phyloP scores from a whole-genome alignment of 257 asterid genomes.

The Nicotiana tabacum region DNA sequence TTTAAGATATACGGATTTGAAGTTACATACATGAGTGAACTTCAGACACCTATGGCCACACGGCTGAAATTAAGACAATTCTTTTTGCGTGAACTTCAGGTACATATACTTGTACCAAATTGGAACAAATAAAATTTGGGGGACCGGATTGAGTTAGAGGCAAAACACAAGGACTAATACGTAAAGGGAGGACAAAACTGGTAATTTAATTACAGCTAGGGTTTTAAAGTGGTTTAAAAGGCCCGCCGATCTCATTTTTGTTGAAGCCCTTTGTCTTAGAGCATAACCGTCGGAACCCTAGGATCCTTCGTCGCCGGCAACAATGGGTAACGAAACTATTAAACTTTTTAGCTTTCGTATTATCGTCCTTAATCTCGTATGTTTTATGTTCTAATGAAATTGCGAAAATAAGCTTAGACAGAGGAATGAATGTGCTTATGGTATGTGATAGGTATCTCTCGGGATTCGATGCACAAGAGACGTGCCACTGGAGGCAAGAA shows the following conservation, averaged over 20 bases:
- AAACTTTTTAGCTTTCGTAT: not conserved
- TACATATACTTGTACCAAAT: not conserved
- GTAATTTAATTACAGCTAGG: not conserved
- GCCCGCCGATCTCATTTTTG: not conserved
- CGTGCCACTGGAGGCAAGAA: conserved; percentile 13
- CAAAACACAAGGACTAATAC: not conserved
- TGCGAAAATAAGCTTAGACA: not conserved
- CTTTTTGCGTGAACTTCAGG: too few species aligned
- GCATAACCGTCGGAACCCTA: not conserved
- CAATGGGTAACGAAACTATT: not conserved
- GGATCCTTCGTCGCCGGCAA: conserved; percentile 4
- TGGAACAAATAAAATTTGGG: not conserved
- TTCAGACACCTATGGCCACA: too few species aligned
- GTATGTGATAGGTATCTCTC: conserved; percentile 1
- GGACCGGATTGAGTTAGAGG: not conserved
- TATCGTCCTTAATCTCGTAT: not conserved
- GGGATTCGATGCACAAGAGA: conserved; percentile 11
- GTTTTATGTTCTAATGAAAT: not conserved
- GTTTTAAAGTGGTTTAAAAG: not conserved
- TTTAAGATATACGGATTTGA: too few species aligned
- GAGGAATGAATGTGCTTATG: not conserved
- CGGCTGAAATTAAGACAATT: too few species aligned
- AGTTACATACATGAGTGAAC: too few species aligned
- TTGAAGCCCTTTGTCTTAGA: not conserved
- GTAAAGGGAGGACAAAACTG: not conserved